Conservation (phyloP, 1,284 basidiomycete genomes). For the Veloboletus limbatus region DNA sequence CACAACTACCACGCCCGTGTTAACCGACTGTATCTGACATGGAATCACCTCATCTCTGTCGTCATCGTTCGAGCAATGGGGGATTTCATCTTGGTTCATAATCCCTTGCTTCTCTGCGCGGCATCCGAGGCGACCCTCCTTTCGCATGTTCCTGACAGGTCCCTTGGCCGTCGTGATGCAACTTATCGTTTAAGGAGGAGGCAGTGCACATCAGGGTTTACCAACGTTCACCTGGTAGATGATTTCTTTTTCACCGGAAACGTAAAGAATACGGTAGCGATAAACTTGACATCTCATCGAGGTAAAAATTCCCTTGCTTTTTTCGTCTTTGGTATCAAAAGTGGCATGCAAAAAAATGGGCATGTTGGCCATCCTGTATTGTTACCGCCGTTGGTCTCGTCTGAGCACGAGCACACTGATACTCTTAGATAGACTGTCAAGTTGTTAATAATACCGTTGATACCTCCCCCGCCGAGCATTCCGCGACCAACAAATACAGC, state of each 20-base stretch:
- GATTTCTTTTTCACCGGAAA: slow-evolving; percentile 6
- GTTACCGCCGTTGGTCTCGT: neutral
- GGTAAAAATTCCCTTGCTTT: neutral
- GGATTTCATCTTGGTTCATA: slow-evolving; percentile 1
- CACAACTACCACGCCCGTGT: slow-evolving; percentile 13
- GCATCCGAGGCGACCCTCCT: slow-evolving; percentile 31
- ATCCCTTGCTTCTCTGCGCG: slow-evolving; percentile 22
- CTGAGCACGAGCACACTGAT: slow-evolving; percentile 1
- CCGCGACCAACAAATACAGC: slow-evolving; percentile 5
- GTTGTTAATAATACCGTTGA: slow-evolving; percentile 13
- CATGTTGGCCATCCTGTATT: neutral
- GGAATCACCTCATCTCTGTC: slow-evolving; percentile 29
- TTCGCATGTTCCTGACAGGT: slow-evolving; percentile 25
- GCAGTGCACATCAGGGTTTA: slow-evolving; percentile 21
- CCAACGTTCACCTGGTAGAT: neutral
- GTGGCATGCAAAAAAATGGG: neutral
- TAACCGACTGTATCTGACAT: slow-evolving; percentile 10
- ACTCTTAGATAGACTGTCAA: slow-evolving; percentile 10
- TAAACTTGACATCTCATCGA: neutral
- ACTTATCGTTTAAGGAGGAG: slow-evolving; percentile 17
- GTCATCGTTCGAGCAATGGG: slow-evolving; percentile 13
- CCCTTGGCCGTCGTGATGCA: slow-evolving; percentile 28
- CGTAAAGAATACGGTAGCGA: slow-evolving; percentile 16
- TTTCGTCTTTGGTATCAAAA: slow-evolving; percentile 1
- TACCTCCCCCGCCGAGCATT: slow-evolving; percentile 3